Evolutionary conservation across 345 rosid genomes (phyloP), one percentile per base, ranked within the genome.

Genomic region (Odontarrhena argentea): DNA sequence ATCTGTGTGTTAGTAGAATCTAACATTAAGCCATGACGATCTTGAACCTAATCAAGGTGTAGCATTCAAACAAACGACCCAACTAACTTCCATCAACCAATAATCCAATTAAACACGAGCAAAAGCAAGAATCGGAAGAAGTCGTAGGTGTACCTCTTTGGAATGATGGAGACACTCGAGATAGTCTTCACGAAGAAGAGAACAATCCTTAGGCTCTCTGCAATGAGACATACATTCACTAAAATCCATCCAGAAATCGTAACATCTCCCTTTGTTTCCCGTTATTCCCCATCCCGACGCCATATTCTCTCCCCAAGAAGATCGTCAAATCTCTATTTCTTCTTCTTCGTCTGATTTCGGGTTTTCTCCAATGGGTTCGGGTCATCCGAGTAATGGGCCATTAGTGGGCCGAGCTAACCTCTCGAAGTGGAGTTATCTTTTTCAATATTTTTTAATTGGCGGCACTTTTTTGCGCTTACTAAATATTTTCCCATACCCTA

Each of bases 201-300:
- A 54, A 32, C 97, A 94, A 77, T 94, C 99, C 81, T 86, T 94
- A 76, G 99, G 99, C 79, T 88, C 91, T 60, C 91, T 78, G 85
- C 97, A 93, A 26, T 74, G 79, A 41, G 97, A 88, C 97, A 90
- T 91, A 67, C 99, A 94, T 76, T 91, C 97, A 62, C 99, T 94
- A 78, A 73, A 73, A 66, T 74, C 78, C 69, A 74, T 63, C 78
- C 78, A 74, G 85, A 94, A 94, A 82, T 94, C 96, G 76, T 91
- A 91, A 77, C 97, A 91, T 44, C 99, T 83, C 34, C 97, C 97
- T 67, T 91, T 91, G 84, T 84, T 88, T 8, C 99, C 99, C 2
- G 76, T 85, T 77, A 94, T 91, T 63, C 99, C 97, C 99, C 99
- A 94, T 34, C 99, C 97, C 2, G 96, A 94, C 55, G 97, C 97